Base-by-base conservation (phyloP, 257 asterid genomes). In the Primulina eburnea region DNA sequence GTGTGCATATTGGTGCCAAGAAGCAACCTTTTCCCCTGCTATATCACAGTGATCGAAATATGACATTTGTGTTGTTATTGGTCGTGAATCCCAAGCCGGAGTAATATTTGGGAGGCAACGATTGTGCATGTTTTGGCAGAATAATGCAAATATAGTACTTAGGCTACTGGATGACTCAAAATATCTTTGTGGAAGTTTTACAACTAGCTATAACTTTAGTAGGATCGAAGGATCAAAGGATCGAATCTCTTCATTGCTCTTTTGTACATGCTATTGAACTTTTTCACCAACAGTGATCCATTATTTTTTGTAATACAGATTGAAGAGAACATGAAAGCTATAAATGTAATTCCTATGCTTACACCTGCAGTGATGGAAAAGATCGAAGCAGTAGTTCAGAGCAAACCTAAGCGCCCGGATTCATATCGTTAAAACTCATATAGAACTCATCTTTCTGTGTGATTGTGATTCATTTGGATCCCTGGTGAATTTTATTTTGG, bases 251-350 rank as follows among this genome's bases (percentile, higher is more conserved):
- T 1, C 21, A 5, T 50, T 17, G 21, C 16, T 17, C 57, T 50
- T 50, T 1, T 1, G 57, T 17, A 1, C 57, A 1, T 50, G 57
- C 21, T 16, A 50, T 16, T 6, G 57, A 50, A 4, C 1, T 50
- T 17, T 17, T 4, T 8, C 52, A 11, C 18, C 55, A 47, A 47
- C 55, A 14, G 1, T 47, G 18, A 50, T 17, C 5, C 21, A 4
- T 50, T 4, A 52, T 34, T 21, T 64, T 47, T 7, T 17, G 50
- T 62, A 28, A 57, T 72, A 74, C 94, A 92, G 98, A 86, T 93
- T 62, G 67, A 83, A 79, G 98, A 93, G 80, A 93, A 93, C 83
- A 93, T 93, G 98, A 93, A 89, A 79, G 98, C 97, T 29, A 72
- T 93, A 70, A 83, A 87, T 69, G 94, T 83, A 38, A 88, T 92